phyloP scores from a whole-genome alignment of 108 stramenopile genomes.

The Schizochytrium sp. region DNA sequence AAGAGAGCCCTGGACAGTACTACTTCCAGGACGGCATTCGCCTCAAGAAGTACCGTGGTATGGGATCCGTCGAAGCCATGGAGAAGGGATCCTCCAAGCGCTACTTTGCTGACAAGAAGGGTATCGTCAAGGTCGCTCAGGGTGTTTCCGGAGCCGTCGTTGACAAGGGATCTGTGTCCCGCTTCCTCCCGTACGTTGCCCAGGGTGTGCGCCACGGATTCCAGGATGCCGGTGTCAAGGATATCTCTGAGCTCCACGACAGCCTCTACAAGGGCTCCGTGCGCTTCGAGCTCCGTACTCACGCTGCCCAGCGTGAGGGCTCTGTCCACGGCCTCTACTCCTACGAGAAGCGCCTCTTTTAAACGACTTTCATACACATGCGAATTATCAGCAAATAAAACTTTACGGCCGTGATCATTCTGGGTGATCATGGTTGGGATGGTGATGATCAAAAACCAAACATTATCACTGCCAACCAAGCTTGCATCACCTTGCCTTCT shows the following conservation, averaged over 20 bases:
- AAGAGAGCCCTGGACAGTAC: slow-evolving; percentile 99
- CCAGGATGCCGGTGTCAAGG: slow-evolving; percentile 90
- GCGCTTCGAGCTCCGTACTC: slow-evolving; percentile 96
- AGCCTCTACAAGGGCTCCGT: neutral
- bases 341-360: slow-evolving; percentile 89
- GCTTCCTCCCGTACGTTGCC: slow-evolving; percentile 97
- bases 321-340: slow-evolving; percentile 97
- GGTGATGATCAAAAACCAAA: no score
- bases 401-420: no score
- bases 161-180: slow-evolving; percentile 95
- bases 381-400: no score
- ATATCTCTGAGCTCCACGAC: slow-evolving; percentile 72
- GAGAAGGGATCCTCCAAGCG: slow-evolving; percentile 94
- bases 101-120: slow-evolving; percentile 93
- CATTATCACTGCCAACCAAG: no score
- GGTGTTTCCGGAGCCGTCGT: slow-evolving; percentile 99
- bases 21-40: slow-evolving; percentile 99
- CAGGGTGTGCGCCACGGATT: slow-evolving; percentile 98
- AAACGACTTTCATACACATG: neutral
- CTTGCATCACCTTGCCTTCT: no score
- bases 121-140: slow-evolving; percentile 97
- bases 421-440: no score
- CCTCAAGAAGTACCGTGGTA: slow-evolving; percentile 98
- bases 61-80: slow-evolving; percentile 99
- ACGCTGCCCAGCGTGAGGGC: slow-evolving; percentile 99